phyloP scores from a whole-genome alignment of 2,329 filamentous ascomycete species.

The Endothia cerciana region DNA sequence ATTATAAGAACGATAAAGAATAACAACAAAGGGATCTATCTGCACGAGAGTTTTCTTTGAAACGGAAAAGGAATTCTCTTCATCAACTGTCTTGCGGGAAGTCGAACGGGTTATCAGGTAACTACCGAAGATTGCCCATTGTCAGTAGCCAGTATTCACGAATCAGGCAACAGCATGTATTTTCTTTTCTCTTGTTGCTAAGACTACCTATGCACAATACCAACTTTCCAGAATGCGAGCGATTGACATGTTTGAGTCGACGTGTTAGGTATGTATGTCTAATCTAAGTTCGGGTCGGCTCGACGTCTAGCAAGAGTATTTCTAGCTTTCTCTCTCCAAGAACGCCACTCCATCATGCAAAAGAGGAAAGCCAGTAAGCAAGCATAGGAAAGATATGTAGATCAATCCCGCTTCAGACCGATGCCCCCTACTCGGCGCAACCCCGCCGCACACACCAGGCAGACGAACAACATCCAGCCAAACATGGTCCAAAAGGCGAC shows the following conservation, averaged over 20 bases:
- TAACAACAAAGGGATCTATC: no score
- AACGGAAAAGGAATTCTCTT: no score
- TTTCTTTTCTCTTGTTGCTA: no score
- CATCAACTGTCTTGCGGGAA: no score
- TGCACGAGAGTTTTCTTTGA: no score
- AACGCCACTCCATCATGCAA: neutral
- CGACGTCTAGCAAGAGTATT: no score
- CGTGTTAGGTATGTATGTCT: neutral
- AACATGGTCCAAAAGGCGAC: slow-evolving; percentile 26
- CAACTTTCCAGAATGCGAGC: neutral
- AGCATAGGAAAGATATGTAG: neutral
- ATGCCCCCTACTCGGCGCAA: slow-evolving; percentile 18
- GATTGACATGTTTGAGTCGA: neutral
- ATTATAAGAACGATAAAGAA: no score
- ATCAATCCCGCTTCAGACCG: slow-evolving; percentile 25
- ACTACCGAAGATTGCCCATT: no score
- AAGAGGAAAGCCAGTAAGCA: neutral
- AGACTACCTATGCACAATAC: neutral
- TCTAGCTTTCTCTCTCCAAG: neutral
- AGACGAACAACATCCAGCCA: slow-evolving; percentile 17
- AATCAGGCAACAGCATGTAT: no score
- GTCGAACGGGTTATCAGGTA: no score
- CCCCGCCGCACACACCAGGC: slow-evolving; percentile 10
- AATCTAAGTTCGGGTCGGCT: no score
- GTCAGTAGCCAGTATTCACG: no score